Evolutionary conservation across 192 early-diverging fungal genomes (phyloP).

Genomic region (Physocladia obscura): DNA sequence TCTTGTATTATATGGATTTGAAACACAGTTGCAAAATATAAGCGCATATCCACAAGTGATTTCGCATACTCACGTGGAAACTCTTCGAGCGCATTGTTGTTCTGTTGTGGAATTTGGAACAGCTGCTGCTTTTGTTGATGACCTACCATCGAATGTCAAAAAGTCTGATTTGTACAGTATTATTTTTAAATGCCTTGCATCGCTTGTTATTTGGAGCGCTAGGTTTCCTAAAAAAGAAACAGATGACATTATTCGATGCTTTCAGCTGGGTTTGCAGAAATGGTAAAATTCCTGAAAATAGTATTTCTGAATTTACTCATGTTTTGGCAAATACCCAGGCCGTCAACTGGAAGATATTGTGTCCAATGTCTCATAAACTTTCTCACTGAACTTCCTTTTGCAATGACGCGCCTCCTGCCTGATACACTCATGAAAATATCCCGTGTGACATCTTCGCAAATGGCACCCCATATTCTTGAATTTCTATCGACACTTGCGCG

Average conservation of each 20-base stretch:
- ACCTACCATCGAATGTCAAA: conserved; percentile 58
- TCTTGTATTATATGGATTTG: conserved; percentile 64
- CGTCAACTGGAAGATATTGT: conserved; percentile 72
- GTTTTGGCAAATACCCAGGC: conserved; percentile 18
- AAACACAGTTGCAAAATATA: conserved; percentile 66
- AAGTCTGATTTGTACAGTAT: conserved; percentile 67
- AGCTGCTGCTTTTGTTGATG: conserved; percentile 55
- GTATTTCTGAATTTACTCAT: not conserved
- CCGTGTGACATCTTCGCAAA: conserved; percentile 73
- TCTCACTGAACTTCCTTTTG: conserved; percentile 77
- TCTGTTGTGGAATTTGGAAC: conserved; percentile 60
- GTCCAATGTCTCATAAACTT: conserved; percentile 78
- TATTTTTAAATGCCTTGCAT: conserved; percentile 61
- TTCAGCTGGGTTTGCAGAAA: conserved; percentile 71
- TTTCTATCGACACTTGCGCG: conserved; percentile 87
- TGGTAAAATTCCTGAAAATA: conserved; percentile 29
- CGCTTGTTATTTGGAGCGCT: conserved; percentile 68
- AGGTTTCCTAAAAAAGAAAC: conserved; percentile 65
- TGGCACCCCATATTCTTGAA: conserved; percentile 85
- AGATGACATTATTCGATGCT: conserved; percentile 71
- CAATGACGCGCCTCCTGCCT: conserved; percentile 71
- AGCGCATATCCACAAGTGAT: conserved; percentile 67
- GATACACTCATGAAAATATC: conserved; percentile 73
- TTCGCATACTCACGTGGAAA: conserved; percentile 45
- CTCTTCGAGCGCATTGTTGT: conserved; percentile 53